Conservation (phyloP, 306 rosid genomes). For the Quillaja saponaria region DNA sequence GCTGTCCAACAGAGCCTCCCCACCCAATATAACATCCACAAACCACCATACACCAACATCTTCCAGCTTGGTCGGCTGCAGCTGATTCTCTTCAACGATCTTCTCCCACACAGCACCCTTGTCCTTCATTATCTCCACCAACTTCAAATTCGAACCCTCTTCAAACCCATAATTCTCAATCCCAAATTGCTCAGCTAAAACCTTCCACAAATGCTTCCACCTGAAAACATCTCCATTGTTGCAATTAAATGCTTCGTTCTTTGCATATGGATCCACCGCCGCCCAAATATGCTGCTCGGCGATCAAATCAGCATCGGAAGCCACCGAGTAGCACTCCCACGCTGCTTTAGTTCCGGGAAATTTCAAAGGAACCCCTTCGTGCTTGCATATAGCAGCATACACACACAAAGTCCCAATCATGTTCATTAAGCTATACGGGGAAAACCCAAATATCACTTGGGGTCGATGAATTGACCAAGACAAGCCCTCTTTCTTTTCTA, state of each 20-base stretch:
- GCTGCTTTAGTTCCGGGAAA: constrained; percentile 57
- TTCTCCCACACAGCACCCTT: constrained; percentile 64
- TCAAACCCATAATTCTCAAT: constrained; percentile 66
- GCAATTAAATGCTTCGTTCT: constrained; percentile 62
- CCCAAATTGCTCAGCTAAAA: constrained; percentile 65
- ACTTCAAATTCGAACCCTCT: constrained; percentile 32
- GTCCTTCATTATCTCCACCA: constrained; percentile 54
- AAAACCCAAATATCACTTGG: constrained; percentile 54
- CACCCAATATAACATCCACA: constrained; percentile 29
- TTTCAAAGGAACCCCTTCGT: constrained; percentile 51
- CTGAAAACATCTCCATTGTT: constrained; percentile 63
- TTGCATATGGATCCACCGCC: constrained; percentile 66
- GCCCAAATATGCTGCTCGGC: constrained; percentile 88
- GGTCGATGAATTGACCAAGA: constrained; percentile 69
- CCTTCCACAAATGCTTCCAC: constrained; percentile 74
- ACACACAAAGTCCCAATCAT: constrained; percentile 47
- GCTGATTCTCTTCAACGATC: constrained; percentile 56
- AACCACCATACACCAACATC: constrained; percentile 66
- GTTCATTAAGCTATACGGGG: constrained; percentile 74
- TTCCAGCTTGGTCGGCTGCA: constrained; percentile 42
- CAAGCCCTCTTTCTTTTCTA: constrained; percentile 46
- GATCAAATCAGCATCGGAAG: constrained; percentile 68
- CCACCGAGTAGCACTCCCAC: constrained; percentile 48
- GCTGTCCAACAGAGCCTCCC: constrained; percentile 17
- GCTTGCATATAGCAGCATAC: constrained; percentile 74